phyloP scores from a whole-genome alignment of 805 yeast species.

The Cyberlindnera nakhonratchasimensis region DNA sequence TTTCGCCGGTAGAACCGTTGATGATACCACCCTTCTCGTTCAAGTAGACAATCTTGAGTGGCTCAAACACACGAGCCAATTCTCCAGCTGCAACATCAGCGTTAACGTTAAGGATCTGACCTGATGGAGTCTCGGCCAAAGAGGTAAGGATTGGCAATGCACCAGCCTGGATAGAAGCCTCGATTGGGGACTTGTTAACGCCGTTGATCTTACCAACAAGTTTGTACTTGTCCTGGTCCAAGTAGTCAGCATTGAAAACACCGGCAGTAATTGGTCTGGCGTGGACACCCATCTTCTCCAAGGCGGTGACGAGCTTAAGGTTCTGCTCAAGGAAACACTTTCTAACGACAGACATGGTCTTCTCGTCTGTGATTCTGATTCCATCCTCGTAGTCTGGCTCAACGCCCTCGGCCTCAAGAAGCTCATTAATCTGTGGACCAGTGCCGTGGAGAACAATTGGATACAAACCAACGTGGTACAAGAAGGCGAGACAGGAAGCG shows the following conservation, averaged over 20 bases:
- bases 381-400: slow-evolving; percentile 97
- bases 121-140: slow-evolving; percentile 92
- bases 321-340: slow-evolving; percentile 94
- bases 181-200: slow-evolving; percentile 86
- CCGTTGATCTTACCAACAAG: slow-evolving; percentile 86
- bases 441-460: slow-evolving; percentile 98
- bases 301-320: slow-evolving; percentile 89
- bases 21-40: slow-evolving; percentile 97
- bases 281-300: slow-evolving; percentile 94
- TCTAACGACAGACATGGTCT: slow-evolving; percentile 95
- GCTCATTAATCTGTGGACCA: slow-evolving; percentile 96
- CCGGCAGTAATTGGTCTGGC: slow-evolving; percentile 99
- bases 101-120: slow-evolving; percentile 94
- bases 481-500: slow-evolving; percentile 92
- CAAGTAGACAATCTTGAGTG: slow-evolving; percentile 91
- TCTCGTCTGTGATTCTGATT: slow-evolving; percentile 89
- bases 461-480: slow-evolving; percentile 95
- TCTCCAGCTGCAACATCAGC: slow-evolving; percentile 99
- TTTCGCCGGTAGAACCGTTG: slow-evolving; percentile 89
- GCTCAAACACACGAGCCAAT: slow-evolving; percentile 93
- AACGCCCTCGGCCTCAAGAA: slow-evolving; percentile 88
- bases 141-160: slow-evolving; percentile 96
- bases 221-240: slow-evolving; percentile 86
- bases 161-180: slow-evolving; percentile 93
- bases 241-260: slow-evolving; percentile 88